phyloP scores from a whole-genome alignment of 2,329 filamentous ascomycete species.

The Rhinocladiella similis region DNA sequence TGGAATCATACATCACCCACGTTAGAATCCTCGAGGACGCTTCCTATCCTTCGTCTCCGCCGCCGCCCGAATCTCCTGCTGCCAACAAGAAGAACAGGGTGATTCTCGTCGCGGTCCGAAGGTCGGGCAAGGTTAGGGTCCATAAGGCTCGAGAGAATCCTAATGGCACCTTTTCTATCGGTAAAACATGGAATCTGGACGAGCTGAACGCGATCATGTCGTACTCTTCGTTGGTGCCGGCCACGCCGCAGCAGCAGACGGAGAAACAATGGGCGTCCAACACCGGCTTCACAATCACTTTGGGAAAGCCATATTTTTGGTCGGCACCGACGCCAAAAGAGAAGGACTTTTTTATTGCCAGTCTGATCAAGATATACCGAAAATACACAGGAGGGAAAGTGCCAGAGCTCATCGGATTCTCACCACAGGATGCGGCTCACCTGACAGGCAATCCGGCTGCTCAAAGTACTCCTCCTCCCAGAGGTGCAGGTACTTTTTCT shows the following conservation, averaged over 20 bases:
- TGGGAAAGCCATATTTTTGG: slow-evolving; percentile 97
- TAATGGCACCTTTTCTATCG: slow-evolving; percentile 93
- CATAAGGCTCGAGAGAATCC: slow-evolving; percentile 96
- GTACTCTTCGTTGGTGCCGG: slow-evolving; percentile 64
- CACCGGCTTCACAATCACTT: slow-evolving; percentile 80
- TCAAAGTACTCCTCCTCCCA: slow-evolving; percentile 26
- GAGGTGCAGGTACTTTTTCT: slow-evolving; percentile 25
- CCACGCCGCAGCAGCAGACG: slow-evolving; percentile 60
- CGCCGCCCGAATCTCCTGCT: slow-evolving; percentile 73
- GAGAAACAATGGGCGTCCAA: slow-evolving; percentile 75
- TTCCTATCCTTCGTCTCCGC: slow-evolving; percentile 76
- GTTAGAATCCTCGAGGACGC: slow-evolving; percentile 88
- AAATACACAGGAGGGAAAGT: slow-evolving; percentile 90
- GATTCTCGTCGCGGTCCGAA: slow-evolving; percentile 90
- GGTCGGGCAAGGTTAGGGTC: slow-evolving; percentile 87
- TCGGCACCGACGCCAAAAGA: slow-evolving; percentile 90
- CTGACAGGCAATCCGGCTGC: slow-evolving; percentile 58
- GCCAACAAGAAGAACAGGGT: slow-evolving; percentile 83
- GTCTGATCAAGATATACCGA: slow-evolving; percentile 90
- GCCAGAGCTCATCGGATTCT: slow-evolving; percentile 80
- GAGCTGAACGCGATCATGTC: slow-evolving; percentile 83
- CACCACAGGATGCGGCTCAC: slow-evolving; percentile 72
- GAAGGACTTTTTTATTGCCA: slow-evolving; percentile 98
- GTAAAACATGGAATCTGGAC: slow-evolving; percentile 97
- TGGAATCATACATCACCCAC: slow-evolving; percentile 97